These are phyloP conservation scores for Amaranthus tricolor DNA, from an alignment of 179 eudicot genomes.

Conservation along the genomic window DNA sequence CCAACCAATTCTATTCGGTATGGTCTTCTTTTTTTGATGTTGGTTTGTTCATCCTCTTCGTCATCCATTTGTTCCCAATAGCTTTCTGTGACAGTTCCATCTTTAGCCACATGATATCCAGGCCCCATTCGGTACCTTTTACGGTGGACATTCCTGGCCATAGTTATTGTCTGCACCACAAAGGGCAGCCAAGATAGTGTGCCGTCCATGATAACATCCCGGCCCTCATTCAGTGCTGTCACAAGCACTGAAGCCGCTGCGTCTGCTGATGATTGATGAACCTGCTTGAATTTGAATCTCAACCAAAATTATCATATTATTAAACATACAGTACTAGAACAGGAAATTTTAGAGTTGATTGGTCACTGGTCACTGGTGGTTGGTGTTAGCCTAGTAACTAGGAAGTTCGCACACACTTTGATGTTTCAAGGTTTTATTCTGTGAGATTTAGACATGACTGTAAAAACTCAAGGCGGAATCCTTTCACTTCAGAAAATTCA, in stretches of 20 bases:
- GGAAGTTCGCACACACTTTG: not conserved
- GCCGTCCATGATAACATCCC: constrained; percentile 99
- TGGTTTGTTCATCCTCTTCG: constrained; percentile 54
- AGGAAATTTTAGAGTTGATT: not conserved
- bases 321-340: not conserved
- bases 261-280: constrained; percentile 97
- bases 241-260: constrained; percentile 98
- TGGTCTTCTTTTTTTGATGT: constrained; percentile 66
- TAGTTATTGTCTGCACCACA: constrained; percentile 95
- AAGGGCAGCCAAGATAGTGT: constrained; percentile 98
- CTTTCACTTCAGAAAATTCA: not conserved
- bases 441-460: not conserved
- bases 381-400: not conserved
- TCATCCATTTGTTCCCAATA: constrained; percentile 95
- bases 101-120: constrained; percentile 70
- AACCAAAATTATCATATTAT: constrained; percentile 6
- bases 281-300: constrained; percentile 46
- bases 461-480: not conserved
- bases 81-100: constrained; percentile 71
- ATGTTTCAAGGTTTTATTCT: not conserved
- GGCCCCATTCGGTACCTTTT: constrained; percentile 91
- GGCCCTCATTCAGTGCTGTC: constrained; percentile 96
- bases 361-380: not conserved
- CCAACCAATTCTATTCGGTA: constrained; percentile 97
- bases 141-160: constrained; percentile 98